A percentile compares a stretch with the other conserved stretches of the same genome.
Conservation (phyloP, 31 red algal genomes). For the Odonthalia washingtoniensis region DNA sequence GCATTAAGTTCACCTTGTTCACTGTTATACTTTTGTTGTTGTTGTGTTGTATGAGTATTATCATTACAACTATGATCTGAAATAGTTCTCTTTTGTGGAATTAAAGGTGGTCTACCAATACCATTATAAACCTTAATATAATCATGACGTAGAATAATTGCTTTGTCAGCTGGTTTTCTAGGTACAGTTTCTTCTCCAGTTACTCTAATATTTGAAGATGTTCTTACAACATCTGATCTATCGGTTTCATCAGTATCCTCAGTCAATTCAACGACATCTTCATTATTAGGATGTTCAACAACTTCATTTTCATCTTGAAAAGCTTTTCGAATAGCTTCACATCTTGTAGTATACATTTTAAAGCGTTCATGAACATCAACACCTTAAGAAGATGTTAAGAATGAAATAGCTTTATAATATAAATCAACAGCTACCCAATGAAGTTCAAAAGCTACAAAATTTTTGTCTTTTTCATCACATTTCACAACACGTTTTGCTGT, state of each 20-base stretch:
- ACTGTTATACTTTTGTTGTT: no score
- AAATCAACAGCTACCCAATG: constrained; percentile 78
- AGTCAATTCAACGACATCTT: no score
- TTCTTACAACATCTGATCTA: no score
- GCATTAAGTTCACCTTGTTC: not conserved
- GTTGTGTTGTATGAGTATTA: no score
- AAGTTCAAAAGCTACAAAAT: constrained; percentile 75
- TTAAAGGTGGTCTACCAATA: no score
- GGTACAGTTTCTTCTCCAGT: not conserved
- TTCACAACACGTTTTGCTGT: constrained; percentile 74
- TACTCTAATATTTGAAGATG: no score
- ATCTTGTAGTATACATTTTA: no score
- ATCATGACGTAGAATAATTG: no score
- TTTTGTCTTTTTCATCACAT: constrained; percentile 78
- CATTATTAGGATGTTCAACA: no score
- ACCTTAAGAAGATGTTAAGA: constrained; percentile 65
- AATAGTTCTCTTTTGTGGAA: no score
- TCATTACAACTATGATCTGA: no score
- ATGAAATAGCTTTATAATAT: constrained; percentile 77
- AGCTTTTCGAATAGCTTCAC: constrained; percentile 71
- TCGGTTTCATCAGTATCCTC: constrained; percentile 69
- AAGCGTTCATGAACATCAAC: constrained; percentile 75
- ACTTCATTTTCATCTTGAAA: constrained; percentile 77
- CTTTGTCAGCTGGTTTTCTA: not conserved
- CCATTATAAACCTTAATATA: no score